Evolutionary conservation across 2,329 filamentous ascomycete genomes (phyloP).

Genomic region (Lachnellula subtilissima): DNA sequence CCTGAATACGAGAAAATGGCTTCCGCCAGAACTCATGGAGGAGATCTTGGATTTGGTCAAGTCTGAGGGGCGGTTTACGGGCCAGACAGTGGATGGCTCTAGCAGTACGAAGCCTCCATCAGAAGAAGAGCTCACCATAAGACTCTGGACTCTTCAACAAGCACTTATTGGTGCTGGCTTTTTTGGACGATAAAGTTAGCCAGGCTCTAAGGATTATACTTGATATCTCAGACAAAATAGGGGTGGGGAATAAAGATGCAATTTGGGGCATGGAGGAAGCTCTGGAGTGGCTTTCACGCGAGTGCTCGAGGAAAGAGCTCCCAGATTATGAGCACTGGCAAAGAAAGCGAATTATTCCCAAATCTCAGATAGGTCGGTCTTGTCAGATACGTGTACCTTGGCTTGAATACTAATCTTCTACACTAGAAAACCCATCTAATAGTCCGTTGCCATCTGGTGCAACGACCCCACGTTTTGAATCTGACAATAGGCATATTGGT

Average conservation of each 20-base stretch:
- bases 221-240: slow-evolving; percentile 60
- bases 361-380: slow-evolving; percentile 28
- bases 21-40: slow-evolving; percentile 73
- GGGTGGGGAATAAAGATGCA: slow-evolving; percentile 53
- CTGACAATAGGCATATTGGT: slow-evolving; percentile 28
- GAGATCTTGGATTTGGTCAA: slow-evolving; percentile 70
- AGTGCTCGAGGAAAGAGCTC: slow-evolving; percentile 64
- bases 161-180: slow-evolving; percentile 68
- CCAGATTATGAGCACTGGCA: slow-evolving; percentile 61
- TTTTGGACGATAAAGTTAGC: slow-evolving; percentile 59
- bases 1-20: slow-evolving; percentile 71
- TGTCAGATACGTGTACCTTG: neutral
- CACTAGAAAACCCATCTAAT: slow-evolving; percentile 28
- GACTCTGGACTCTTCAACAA: slow-evolving; percentile 79
- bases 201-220: slow-evolving; percentile 62
- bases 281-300: slow-evolving; percentile 82
- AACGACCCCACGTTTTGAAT: slow-evolving; percentile 28
- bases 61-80: slow-evolving; percentile 55
- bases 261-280: slow-evolving; percentile 86
- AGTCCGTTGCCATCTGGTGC: slow-evolving; percentile 31
- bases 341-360: slow-evolving; percentile 22
- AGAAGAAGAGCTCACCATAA: slow-evolving; percentile 74
- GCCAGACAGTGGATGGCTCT: slow-evolving; percentile 24
- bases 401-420: slow-evolving; percentile 8
- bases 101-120: slow-evolving; percentile 47